Evolutionary conservation across 2,329 filamentous ascomycete genomes (phyloP).

Genomic region (Boeremia exigua): DNA sequence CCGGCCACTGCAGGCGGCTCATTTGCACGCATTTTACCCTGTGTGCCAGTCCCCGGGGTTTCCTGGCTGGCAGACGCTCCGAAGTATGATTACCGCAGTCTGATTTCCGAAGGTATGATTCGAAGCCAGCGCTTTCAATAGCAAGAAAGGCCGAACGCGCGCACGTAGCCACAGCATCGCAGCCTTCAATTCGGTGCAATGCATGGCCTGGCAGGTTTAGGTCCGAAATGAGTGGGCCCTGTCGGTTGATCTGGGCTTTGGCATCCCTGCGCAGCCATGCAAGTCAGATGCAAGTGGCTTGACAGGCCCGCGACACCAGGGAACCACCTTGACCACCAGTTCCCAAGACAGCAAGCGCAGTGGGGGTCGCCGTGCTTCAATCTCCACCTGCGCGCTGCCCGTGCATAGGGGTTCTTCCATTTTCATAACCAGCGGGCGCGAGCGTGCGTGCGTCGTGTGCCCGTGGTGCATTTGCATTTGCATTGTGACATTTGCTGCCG

Average conservation of each 20-base stretch:
- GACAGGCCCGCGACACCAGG: constrained; percentile 29
- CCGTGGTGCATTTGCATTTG: background rate
- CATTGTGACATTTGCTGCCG: background rate
- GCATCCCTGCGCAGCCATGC: constrained; percentile 29
- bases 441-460: too few relatives aligned
- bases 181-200: constrained; percentile 2
- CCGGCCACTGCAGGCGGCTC: constrained; percentile 13
- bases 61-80: constrained; percentile 3
- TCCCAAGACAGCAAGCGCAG: constrained; percentile 26
- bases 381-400: constrained; percentile 4
- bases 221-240: constrained; percentile 8
- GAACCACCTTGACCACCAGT: constrained; percentile 23
- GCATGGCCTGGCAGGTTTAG: constrained; percentile 3
- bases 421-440: background rate
- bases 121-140: constrained; percentile 6
- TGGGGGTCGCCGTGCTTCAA: constrained; percentile 14
- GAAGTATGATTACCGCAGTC: background rate
- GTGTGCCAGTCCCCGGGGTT: constrained; percentile 23
- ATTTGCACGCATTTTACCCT: too few relatives aligned
- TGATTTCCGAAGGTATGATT: background rate
- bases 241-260: constrained; percentile 29
- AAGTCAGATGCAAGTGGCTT: constrained; percentile 37
- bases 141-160: constrained; percentile 17
- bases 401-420: background rate
- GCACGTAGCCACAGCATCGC: constrained; percentile 10